Evolutionary conservation across 2,329 filamentous ascomycete species (phyloP), one percentile per base, ranked within the genome.

Genomic region (Colletotrichum ledebouriae): DNA sequence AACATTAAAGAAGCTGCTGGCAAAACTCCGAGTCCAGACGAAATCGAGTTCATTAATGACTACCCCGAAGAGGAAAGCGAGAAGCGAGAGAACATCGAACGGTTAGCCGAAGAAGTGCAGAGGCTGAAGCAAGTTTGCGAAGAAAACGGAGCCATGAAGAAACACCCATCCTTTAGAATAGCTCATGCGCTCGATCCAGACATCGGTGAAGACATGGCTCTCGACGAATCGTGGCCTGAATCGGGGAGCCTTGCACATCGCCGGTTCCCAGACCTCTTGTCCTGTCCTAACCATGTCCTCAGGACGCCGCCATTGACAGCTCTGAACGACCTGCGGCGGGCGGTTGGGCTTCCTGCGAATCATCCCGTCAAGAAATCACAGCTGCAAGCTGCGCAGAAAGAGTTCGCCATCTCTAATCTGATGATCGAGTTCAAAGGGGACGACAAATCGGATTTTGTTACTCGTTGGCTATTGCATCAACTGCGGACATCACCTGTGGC

Each of bases 401-500:
- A 87, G 72, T 80, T 79, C n/a, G 78, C 77, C 37, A 86, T 87
- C 59, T 76, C 82, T 49, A 78, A 75, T 6, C 77, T 86, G 11
- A 73, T 86, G 56, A 71, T 71, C 25, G 79, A 81, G 3, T 72
- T 75, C 3, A 72, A 77, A 11, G 72, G 73, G 2, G 79, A 78
- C 3, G 78, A 80, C 71, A 83, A 81, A 70, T 75, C 74, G 1
- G 81, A 85, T 57, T 85, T 80, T 63, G 80, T 88, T 72, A 83
- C 83, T 70, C 78, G 83, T 46, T 88, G 86, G 86, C 75, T 88
- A 3, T 78, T 87, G 12, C 83, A 87, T 55, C 81, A 82, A 47
- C 77, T 88, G 46, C 81, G 84, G 41, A 76, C 78, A 13, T 85
- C 82, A 3, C 77, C 83, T 0, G 73, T 86, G 63, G 81, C 85